Percentiles rank a stretch among this genome's conserved stretches.
These are phyloP conservation scores for Spergularia azorica DNA, from an alignment of 179 eudicot species.

Conservation along the genomic window DNA sequence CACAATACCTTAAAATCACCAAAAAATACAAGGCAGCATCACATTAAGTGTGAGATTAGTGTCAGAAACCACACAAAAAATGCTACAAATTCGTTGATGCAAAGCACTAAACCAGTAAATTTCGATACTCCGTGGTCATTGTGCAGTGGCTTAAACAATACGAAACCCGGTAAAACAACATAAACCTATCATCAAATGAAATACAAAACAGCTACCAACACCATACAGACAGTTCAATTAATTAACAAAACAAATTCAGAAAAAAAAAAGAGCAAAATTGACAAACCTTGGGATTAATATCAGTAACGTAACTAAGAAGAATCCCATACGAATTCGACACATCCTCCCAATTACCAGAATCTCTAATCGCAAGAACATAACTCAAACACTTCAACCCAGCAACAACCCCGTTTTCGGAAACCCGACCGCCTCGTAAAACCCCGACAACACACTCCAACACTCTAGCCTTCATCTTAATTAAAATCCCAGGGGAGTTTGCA, in stretches of 20 bases:
- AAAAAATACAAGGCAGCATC: too few relatives aligned
- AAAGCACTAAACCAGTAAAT: too few relatives aligned
- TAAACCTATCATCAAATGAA: background rate
- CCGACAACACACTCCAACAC: constrained; percentile 45
- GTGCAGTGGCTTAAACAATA: too few relatives aligned
- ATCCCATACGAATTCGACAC: constrained; percentile 44
- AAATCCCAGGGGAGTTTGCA: constrained; percentile 31
- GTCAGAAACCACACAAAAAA: too few relatives aligned
- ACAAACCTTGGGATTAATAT: constrained; percentile 60
- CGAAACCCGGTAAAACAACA: too few relatives aligned
- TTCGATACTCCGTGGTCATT: too few relatives aligned
- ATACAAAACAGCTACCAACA: background rate
- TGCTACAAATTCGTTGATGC: too few relatives aligned
- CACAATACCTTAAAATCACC: background rate
- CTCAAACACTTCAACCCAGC: constrained; percentile 55
- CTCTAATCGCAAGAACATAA: constrained; percentile 42
- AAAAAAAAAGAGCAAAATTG: background rate
- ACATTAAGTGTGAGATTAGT: too few relatives aligned
- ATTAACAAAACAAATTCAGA: background rate
- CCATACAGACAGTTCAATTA: too few relatives aligned
- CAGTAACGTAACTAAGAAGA: constrained; percentile 46
- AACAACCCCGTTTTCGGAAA: constrained; percentile 35
- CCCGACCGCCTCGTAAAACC: constrained; percentile 29
- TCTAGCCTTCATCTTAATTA: constrained; percentile 41
- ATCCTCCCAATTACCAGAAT: constrained; percentile 50